phyloP scores from a whole-genome alignment of 2,329 filamentous ascomycete species.

The Calonectria crousiana region DNA sequence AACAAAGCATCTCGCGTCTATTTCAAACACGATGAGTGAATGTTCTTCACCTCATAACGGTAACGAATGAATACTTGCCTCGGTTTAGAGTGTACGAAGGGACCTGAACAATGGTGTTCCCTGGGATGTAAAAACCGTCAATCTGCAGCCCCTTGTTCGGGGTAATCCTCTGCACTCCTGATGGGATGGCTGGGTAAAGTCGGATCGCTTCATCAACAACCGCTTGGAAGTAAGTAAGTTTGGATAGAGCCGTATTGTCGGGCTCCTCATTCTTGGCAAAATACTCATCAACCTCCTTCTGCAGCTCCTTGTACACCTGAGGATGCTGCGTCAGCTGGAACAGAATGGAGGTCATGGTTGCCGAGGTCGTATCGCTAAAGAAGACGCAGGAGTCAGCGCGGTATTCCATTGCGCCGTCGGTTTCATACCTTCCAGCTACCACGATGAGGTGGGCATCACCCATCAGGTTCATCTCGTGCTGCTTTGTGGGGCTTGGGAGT shows the following conservation, averaged over 20 bases:
- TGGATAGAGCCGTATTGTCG: slow-evolving; percentile 26
- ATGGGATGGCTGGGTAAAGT: slow-evolving; percentile 50
- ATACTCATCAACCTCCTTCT: slow-evolving; percentile 12
- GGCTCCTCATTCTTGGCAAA: slow-evolving; percentile 45
- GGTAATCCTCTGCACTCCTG: slow-evolving; percentile 49
- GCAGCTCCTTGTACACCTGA: slow-evolving; percentile 20
- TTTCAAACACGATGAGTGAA: slow-evolving; percentile 47
- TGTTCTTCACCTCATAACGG: slow-evolving; percentile 28
- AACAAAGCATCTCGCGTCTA: slow-evolving; percentile 45
- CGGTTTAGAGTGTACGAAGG: background rate
- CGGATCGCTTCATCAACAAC: slow-evolving; percentile 54
- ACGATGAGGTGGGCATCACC: slow-evolving; percentile 20
- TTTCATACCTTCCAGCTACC: slow-evolving; percentile 18
- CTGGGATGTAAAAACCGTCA: slow-evolving; percentile 50
- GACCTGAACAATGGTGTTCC: slow-evolving; percentile 48
- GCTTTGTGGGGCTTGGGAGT: background rate
- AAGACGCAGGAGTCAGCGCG: background rate
- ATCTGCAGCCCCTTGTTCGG: slow-evolving; percentile 51
- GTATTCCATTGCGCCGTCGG: background rate
- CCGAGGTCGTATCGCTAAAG: slow-evolving; percentile 50
- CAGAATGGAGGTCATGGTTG: slow-evolving; percentile 48
- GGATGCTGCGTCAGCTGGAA: slow-evolving; percentile 44
- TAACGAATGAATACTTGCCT: background rate
- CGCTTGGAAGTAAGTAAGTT: slow-evolving; percentile 38
- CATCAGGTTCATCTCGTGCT: slow-evolving; percentile 4